Evolutionary conservation across 345 rosid species (phyloP).

Genomic region (Eucalyptus tenuipes): DNA sequence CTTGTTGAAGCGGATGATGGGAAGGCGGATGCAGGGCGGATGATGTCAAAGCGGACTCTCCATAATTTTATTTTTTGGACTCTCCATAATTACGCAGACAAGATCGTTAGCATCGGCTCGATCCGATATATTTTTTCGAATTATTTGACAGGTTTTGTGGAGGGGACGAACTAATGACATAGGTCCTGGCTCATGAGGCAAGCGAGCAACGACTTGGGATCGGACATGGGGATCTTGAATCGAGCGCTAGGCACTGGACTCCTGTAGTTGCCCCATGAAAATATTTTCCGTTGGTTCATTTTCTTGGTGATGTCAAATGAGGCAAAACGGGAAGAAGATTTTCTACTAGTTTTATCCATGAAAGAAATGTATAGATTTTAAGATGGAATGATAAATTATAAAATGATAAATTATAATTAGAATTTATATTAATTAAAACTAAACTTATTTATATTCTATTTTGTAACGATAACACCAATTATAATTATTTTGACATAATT

Average conservation of each 20-base stretch:
- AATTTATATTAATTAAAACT: background rate
- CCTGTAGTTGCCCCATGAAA: background rate
- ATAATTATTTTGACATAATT: background rate
- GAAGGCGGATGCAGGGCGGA: background rate
- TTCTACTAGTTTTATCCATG: background rate
- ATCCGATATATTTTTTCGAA: background rate
- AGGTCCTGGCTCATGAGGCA: background rate
- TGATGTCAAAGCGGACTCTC: background rate
- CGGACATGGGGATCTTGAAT: background rate
- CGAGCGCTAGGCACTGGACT: background rate
- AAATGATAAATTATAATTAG: background rate
- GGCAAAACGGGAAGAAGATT: fast-evolving
- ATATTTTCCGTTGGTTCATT: fast-evolving
- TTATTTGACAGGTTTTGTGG: background rate
- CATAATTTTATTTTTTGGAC: background rate
- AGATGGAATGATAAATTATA: background rate
- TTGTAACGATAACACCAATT: fast-evolving
- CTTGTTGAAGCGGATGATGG: background rate
- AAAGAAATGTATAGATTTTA: background rate
- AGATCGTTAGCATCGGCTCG: fast-evolving
- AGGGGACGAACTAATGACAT: background rate
- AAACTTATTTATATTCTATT: background rate
- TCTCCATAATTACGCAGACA: background rate
- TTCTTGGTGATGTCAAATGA: background rate
- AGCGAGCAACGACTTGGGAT: background rate